Conservation (phyloP, 176 grass and related monocot species). For the Phragmites australis region DNA sequence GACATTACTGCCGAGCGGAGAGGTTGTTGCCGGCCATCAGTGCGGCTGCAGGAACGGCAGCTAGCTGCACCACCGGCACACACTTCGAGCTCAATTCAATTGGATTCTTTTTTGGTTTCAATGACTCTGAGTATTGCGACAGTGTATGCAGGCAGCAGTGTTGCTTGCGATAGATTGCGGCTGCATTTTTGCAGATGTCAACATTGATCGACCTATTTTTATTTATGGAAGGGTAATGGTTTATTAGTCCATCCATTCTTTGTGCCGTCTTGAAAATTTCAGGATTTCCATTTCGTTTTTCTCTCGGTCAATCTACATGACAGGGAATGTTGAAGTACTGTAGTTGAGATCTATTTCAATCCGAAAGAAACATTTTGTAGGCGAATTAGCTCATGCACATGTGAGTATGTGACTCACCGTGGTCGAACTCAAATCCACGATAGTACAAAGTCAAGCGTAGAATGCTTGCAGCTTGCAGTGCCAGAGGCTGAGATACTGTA, state of each 20-base stretch:
- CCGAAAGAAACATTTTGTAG: too few relatives aligned
- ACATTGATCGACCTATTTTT: not conserved
- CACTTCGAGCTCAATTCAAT: not conserved
- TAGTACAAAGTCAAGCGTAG: too few relatives aligned
- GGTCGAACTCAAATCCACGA: too few relatives aligned
- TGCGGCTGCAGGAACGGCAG: slow-evolving; percentile 37
- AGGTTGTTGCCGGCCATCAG: slow-evolving; percentile 9
- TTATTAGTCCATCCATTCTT: not conserved
- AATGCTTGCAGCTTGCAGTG: too few relatives aligned
- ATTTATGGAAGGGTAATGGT: not conserved
- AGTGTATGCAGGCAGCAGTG: not conserved
- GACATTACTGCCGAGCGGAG: slow-evolving; percentile 19
- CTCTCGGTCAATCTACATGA: too few relatives aligned
- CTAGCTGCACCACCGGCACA: slow-evolving; percentile 28
- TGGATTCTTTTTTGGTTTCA: not conserved
- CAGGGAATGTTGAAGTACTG: too few relatives aligned
- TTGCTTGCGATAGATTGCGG: not conserved
- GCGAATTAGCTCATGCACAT: too few relatives aligned
- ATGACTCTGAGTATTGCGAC: not conserved
- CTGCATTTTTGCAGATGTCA: not conserved
- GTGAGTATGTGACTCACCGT: too few relatives aligned
- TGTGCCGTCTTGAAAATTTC: not conserved
- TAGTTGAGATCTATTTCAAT: too few relatives aligned
- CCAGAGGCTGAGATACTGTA: not conserved
- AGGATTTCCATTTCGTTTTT: too few relatives aligned